These are phyloP conservation scores for Aspergillus tanneri DNA, from an alignment of 2,329 filamentous ascomycete genomes.

Conservation along the genomic window DNA sequence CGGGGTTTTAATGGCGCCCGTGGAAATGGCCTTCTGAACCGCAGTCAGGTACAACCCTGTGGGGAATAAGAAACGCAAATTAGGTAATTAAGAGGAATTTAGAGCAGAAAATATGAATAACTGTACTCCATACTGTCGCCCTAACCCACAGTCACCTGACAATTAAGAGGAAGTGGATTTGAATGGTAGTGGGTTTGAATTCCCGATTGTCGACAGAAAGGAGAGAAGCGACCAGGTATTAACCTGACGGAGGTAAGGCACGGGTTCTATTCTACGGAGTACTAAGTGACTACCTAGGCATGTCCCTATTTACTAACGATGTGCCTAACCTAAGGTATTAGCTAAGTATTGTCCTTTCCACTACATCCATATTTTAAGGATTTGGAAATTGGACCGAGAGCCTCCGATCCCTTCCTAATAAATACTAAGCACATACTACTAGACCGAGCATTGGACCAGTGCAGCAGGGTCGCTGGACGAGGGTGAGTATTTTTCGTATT, in stretches of 20 bases:
- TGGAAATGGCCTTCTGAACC: slow-evolving; percentile 2
- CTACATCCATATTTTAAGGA: not conserved
- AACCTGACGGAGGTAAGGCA: too few relatives aligned
- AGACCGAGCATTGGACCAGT: too few relatives aligned
- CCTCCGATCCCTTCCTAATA: not conserved
- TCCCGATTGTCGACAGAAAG: too few relatives aligned
- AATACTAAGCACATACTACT: not conserved
- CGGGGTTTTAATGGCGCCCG: slow-evolving; percentile 15
- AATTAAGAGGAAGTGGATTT: too few relatives aligned
- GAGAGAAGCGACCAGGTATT: too few relatives aligned
- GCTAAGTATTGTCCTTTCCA: not conserved
- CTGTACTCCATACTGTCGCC: not conserved
- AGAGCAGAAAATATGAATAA: not conserved
- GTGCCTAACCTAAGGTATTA: not conserved
- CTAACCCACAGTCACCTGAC: too few relatives aligned
- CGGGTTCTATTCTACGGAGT: too few relatives aligned
- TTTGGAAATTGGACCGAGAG: slow-evolving; percentile 17
- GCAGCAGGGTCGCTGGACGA: not conserved
- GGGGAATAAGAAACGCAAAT: slow-evolving; percentile 5
- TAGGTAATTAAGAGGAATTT: slow-evolving; percentile 1
- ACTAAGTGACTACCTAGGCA: too few relatives aligned
- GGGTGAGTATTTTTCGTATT: slow-evolving; percentile 28
- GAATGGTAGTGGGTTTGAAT: too few relatives aligned
- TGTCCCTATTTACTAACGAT: too few relatives aligned
- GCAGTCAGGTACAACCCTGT: not conserved